A percentile compares a stretch with the other conserved stretches of the same genome.
Evolutionary conservation across 2,329 filamentous ascomycete genomes (phyloP).

Genomic region (Pseudogymnoascus sp.): DNA sequence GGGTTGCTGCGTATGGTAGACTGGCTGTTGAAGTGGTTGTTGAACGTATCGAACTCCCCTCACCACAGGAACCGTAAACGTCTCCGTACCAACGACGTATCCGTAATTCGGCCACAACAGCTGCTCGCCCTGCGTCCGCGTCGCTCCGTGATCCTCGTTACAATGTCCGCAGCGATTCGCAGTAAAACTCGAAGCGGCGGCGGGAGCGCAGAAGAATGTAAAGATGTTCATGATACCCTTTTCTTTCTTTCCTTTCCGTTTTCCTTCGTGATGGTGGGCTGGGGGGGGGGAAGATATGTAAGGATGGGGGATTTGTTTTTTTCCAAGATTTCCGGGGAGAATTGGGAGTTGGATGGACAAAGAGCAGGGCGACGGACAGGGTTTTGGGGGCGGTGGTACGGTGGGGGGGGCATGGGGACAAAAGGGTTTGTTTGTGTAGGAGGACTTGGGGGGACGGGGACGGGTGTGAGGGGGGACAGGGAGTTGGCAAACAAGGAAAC

Average conservation of each 20-base stretch:
- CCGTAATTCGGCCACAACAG: neutral
- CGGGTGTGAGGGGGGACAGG: conserved; percentile 1
- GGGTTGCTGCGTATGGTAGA: neutral
- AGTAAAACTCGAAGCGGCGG: neutral
- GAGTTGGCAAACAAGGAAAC: conserved; percentile 2
- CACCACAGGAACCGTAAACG: neutral
- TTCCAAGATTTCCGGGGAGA: neutral
- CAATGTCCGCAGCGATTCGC: neutral
- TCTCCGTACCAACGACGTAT: neutral
- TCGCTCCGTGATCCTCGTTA: neutral
- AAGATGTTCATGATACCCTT: neutral
- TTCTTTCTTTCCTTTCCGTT: neutral
- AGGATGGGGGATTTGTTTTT: too few relatives aligned
- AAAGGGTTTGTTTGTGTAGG: neutral
- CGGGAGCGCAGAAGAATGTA: neutral
- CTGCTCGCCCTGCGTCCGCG: neutral
- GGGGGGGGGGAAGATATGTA: neutral
- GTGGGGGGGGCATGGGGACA: neutral
- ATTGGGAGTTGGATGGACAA: neutral
- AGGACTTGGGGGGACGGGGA: neutral
- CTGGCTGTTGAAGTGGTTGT: neutral
- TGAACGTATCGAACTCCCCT: neutral
- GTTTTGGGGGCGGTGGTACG: neutral
- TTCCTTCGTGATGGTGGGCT: neutral
- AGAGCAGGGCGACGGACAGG: neutral